phyloP scores from a whole-genome alignment of 768 basidiomycete species.

The Pisolithus tinctorius region DNA sequence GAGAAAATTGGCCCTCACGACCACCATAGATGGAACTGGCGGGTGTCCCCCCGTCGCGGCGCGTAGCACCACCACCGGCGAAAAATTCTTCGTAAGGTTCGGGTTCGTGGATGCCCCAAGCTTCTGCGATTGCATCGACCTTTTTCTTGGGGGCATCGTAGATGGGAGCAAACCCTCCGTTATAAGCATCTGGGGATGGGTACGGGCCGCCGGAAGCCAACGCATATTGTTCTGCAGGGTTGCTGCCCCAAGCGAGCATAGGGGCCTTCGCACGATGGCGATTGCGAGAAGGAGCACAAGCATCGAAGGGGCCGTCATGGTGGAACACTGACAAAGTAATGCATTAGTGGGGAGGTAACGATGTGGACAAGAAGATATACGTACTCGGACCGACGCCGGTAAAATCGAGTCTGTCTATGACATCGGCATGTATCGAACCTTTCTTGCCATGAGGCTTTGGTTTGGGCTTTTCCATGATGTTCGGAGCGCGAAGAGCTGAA shows the following conservation, averaged over 20 bases:
- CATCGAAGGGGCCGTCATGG: conserved; percentile 89
- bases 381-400: conserved; percentile 79
- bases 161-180: conserved; percentile 40
- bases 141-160: conserved; percentile 72
- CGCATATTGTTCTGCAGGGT: conserved; percentile 34
- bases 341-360: neutral
- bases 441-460: conserved; percentile 54
- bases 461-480: conserved; percentile 39
- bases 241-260: conserved; percentile 66
- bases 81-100: conserved; percentile 89
- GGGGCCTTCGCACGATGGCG: conserved; percentile 73
- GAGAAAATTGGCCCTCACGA: conserved; percentile 39
- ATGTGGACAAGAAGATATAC: conserved; percentile 26
- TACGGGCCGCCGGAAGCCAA: conserved; percentile 43
- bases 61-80: conserved; percentile 60
- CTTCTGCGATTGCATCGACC: conserved; percentile 84
- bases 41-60: conserved; percentile 48
- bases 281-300: conserved; percentile 87
- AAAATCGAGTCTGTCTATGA: conserved; percentile 84
- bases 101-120: conserved; percentile 90
- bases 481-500: conserved; percentile 33
- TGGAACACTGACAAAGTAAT: conserved; percentile 63
- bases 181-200: conserved; percentile 37
- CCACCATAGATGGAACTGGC: conserved; percentile 67
- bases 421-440: conserved; percentile 77